These are phyloP conservation scores for Diaporthe nobilis DNA, from an alignment of 2,329 filamentous ascomycete species.

Conservation along the genomic window DNA sequence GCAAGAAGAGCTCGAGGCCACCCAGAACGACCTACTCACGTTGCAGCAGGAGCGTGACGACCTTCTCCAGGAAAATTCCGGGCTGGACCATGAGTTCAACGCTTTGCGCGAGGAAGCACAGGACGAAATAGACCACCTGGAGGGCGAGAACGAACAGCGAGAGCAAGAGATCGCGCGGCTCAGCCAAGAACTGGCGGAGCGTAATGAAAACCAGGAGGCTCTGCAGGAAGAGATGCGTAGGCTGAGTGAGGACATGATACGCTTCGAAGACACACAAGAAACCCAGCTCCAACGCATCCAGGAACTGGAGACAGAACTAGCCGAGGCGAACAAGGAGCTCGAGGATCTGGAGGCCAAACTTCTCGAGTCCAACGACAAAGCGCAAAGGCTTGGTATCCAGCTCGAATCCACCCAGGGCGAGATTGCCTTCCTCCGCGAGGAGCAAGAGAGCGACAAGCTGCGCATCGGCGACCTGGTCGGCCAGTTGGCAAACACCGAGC, in stretches of 20 bases:
- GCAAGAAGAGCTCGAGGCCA: constrained; percentile 85
- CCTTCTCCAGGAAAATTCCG: constrained; percentile 75
- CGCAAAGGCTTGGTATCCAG: constrained; percentile 88
- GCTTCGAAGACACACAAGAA: constrained; percentile 90
- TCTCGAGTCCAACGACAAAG: constrained; percentile 87
- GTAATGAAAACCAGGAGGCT: constrained; percentile 90
- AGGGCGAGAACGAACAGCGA: constrained; percentile 80
- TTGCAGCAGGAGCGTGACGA: constrained; percentile 90
- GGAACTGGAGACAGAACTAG: constrained; percentile 85
- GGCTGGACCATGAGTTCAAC: constrained; percentile 72
- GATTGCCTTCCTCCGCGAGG: constrained; percentile 94
- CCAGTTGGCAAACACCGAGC: constrained; percentile 82
- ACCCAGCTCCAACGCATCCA: constrained; percentile 84
- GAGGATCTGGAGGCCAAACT: constrained; percentile 88
- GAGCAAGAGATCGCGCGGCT: constrained; percentile 79
- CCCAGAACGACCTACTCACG: constrained; percentile 83
- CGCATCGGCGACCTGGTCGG: constrained; percentile 95
- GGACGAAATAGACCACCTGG: constrained; percentile 75
- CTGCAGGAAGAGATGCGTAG: constrained; percentile 94
- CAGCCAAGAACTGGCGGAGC: constrained; percentile 79
- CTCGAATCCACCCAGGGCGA: constrained; percentile 93
- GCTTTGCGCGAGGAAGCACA: constrained; percentile 74
- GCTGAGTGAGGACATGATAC: constrained; percentile 87
- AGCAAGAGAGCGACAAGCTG: constrained; percentile 98
- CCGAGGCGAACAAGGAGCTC: constrained; percentile 87